These are phyloP conservation scores for Ophioceras dolichostomum DNA, from an alignment of 2,329 filamentous ascomycete genomes.

Conservation along the genomic window DNA sequence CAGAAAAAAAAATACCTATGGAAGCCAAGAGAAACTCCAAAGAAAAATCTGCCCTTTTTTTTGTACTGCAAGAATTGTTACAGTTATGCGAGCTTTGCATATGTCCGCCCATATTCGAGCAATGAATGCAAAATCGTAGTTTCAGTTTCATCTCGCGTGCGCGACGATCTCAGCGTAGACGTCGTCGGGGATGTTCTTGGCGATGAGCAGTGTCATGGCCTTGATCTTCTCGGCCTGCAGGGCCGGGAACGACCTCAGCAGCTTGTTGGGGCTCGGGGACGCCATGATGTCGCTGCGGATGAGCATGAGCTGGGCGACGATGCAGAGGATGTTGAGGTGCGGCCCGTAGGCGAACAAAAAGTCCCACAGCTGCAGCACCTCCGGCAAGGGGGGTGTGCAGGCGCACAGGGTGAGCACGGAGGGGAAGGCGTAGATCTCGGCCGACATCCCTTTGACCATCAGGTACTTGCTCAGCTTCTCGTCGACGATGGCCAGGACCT, in stretches of 20 bases:
- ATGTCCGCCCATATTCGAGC: too few relatives aligned
- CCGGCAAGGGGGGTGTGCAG: conserved; percentile 86
- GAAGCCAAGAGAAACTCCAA: too few relatives aligned
- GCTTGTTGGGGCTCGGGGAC: conserved; percentile 81
- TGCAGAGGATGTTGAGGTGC: conserved; percentile 90
- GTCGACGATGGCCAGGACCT: conserved; percentile 83
- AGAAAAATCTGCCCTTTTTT: too few relatives aligned
- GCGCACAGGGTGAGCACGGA: conserved; percentile 90
- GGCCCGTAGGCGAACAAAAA: conserved; percentile 94
- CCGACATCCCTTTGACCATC: conserved; percentile 74
- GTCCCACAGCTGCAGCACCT: conserved; percentile 90
- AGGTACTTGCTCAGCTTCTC: conserved; percentile 76
- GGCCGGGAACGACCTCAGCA: conserved; percentile 76
- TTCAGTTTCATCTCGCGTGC: too few relatives aligned
- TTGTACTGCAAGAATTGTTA: too few relatives aligned
- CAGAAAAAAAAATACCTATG: too few relatives aligned
- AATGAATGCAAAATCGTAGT: too few relatives aligned
- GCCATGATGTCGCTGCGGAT: conserved; percentile 75
- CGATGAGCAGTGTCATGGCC: conserved; percentile 70
- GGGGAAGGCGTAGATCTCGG: conserved; percentile 92
- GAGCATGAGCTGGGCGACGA: conserved; percentile 86
- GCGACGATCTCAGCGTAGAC: conserved; percentile 82
- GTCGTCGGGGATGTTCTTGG: conserved; percentile 81
- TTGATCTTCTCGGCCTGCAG: conserved; percentile 78
- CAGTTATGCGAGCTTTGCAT: too few relatives aligned